These are phyloP conservation scores for Lachancea quebecensis DNA, from an alignment of 805 yeast genomes.

Conservation along the genomic window DNA sequence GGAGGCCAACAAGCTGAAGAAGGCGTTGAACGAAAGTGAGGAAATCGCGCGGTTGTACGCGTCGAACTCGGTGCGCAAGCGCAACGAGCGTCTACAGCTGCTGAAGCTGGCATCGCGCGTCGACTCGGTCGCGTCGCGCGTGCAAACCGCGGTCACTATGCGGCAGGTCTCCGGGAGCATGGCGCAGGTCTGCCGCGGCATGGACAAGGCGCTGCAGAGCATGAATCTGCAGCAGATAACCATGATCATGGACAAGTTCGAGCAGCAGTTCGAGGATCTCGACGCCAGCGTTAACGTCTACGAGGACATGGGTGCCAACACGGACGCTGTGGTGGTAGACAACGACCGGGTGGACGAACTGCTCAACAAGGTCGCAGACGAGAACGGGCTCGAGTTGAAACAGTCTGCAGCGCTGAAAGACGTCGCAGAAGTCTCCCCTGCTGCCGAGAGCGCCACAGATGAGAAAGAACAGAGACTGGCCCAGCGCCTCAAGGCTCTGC, in stretches of 20 bases:
- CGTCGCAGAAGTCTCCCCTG: slow-evolving; percentile 51
- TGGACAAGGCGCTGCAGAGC: slow-evolving; percentile 92
- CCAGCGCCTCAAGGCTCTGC: slow-evolving; percentile 79
- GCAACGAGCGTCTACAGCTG: slow-evolving; percentile 76
- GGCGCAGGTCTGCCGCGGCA: slow-evolving; percentile 87
- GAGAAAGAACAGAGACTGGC: slow-evolving; percentile 85
- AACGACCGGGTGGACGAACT: slow-evolving; percentile 91
- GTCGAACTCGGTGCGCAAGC: slow-evolving; percentile 89
- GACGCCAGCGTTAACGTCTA: slow-evolving; percentile 92
- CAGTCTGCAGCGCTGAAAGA: slow-evolving; percentile 58
- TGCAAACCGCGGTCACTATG: slow-evolving; percentile 98
- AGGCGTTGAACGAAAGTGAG: slow-evolving; percentile 41
- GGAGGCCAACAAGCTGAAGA: slow-evolving; percentile 84
- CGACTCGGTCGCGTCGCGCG: slow-evolving; percentile 93
- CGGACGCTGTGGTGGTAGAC: slow-evolving; percentile 84
- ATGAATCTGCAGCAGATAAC: slow-evolving; percentile 94
- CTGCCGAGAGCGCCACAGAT: slow-evolving; percentile 40
- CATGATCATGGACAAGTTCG: slow-evolving; percentile 94
- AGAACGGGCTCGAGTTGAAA: slow-evolving; percentile 88
- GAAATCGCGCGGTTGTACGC: slow-evolving; percentile 94
- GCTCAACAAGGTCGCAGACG: slow-evolving; percentile 91
- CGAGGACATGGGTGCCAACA: slow-evolving; percentile 81
- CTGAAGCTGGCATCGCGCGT: slow-evolving; percentile 79
- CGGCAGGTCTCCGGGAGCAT: slow-evolving; percentile 88
- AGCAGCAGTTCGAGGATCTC: slow-evolving; percentile 88